Evolutionary conservation across 148 eudicot species (phyloP), one percentile per base, ranked within the genome.

Genomic region (Silene conica): DNA sequence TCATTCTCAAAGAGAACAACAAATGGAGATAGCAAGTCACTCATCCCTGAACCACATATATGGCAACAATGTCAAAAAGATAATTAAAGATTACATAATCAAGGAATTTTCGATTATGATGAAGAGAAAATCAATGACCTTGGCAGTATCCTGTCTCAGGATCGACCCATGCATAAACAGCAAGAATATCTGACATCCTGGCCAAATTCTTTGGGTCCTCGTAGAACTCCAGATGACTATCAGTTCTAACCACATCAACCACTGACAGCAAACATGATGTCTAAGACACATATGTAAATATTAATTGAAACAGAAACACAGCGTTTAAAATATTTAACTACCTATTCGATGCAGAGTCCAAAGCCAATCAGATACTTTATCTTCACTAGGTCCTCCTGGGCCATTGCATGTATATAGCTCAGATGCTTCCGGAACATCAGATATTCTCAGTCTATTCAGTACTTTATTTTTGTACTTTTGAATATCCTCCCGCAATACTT

Each of bases 151-250:
- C 98, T 63, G 98, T 94, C 70, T 85, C 89, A 78, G 98, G 98
- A 86, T 94, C 95, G 82, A 94, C 90, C 98, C 97, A 94, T 19
- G 98, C 98, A 86, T 94, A 94, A 72, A 94, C 98, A 81, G 98
- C 98, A 77, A 94, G 98, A 75, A 94, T 94, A 86, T 94, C 98
- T 3, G 98, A 91, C 98, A 94, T 94, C 76, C 98, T 85, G 63
- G 98, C 97, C 78, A 94, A 84, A 87, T 94, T 94, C 85, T 87
- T 88, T 28, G 90, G 81, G 76, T 94, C 91, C 85, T 87, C 95
- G 52, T 91, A 94, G 73, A 94, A 94, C 65, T 91, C 96, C 58
- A 94, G 89, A 78, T 94, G 96, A 82, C 89, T 88, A 80, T 94
- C 98, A 48, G 98, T 94, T 85, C 98, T 87, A 52, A 94, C 98